These are phyloP conservation scores for Cystobasidium ongulense DNA, from an alignment of 768 basidiomycete genomes.

Conservation along the genomic window DNA sequence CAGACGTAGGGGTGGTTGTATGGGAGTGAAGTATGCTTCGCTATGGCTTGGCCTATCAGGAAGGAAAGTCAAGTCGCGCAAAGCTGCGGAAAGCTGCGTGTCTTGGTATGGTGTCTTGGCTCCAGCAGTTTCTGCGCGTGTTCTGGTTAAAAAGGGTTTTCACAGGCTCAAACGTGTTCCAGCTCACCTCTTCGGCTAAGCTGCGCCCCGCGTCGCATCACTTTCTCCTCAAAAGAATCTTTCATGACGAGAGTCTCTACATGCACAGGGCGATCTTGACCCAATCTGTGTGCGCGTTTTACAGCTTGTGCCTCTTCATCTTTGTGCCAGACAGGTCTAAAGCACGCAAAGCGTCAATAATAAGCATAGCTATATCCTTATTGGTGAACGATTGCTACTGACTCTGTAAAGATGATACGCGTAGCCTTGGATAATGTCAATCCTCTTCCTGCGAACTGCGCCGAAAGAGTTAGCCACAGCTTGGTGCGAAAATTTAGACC, in stretches of 20 bases:
- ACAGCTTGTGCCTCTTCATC: slow-evolving; percentile 31
- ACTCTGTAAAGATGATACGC: slow-evolving; percentile 29
- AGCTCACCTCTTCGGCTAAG: slow-evolving; percentile 10
- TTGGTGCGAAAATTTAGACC: background rate
- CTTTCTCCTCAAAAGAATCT: slow-evolving; percentile 29
- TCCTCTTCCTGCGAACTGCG: slow-evolving; percentile 26
- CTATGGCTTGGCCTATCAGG: background rate
- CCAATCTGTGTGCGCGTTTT: slow-evolving; percentile 26
- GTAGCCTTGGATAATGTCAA: slow-evolving; percentile 29
- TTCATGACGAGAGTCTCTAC: slow-evolving; percentile 31
- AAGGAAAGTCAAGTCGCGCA: slow-evolving; percentile 9
- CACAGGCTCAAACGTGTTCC: background rate
- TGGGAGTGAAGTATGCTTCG: background rate
- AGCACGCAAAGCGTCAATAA: too few relatives aligned
- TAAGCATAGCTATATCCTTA: too few relatives aligned
- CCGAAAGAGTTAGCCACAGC: background rate
- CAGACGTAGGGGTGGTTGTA: background rate
- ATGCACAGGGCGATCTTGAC: slow-evolving; percentile 15
- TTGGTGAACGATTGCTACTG: background rate
- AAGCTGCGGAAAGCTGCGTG: background rate
- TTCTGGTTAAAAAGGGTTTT: too few relatives aligned
- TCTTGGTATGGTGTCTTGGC: slow-evolving; percentile 28
- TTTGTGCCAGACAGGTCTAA: slow-evolving; percentile 30
- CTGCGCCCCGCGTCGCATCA: background rate
- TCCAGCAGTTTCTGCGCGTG: background rate